Conservation (phyloP, 1,284 basidiomycete genomes). For the Ceratorhiza oryzae-sativae region DNA sequence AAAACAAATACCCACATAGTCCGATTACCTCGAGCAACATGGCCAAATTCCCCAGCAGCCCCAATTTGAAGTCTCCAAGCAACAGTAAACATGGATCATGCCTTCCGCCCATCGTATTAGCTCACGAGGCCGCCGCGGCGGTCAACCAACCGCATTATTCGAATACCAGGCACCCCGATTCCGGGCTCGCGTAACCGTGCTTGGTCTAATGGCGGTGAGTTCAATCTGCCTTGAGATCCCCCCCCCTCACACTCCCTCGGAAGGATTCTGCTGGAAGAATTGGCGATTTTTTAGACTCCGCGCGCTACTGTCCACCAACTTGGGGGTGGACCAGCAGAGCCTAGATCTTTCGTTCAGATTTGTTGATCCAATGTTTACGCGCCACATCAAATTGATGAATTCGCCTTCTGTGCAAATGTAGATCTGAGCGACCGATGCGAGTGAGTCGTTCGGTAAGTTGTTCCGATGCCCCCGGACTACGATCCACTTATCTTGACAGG, state of each 20-base stretch:
- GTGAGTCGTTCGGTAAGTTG: neutral
- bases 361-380: conserved; percentile 1
- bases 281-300: conserved; percentile 11
- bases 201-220: neutral
- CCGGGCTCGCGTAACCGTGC: neutral
- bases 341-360: neutral
- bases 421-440: neutral
- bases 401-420: neutral
- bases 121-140: no score
- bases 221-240: neutral
- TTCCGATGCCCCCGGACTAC: neutral
- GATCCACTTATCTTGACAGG: neutral
- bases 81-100: no score
- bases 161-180: neutral
- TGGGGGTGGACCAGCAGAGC: neutral
- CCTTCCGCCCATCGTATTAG: no score
- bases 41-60: no score
- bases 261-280: neutral
- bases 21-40: no score
- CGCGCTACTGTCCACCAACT: neutral
- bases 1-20: no score
- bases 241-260: neutral
- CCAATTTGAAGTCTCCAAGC: no score
- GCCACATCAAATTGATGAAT: conserved; percentile 16
- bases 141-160: no score